phyloP scores from a whole-genome alignment of 768 basidiomycete species.

The Podaxis pistillaris region DNA sequence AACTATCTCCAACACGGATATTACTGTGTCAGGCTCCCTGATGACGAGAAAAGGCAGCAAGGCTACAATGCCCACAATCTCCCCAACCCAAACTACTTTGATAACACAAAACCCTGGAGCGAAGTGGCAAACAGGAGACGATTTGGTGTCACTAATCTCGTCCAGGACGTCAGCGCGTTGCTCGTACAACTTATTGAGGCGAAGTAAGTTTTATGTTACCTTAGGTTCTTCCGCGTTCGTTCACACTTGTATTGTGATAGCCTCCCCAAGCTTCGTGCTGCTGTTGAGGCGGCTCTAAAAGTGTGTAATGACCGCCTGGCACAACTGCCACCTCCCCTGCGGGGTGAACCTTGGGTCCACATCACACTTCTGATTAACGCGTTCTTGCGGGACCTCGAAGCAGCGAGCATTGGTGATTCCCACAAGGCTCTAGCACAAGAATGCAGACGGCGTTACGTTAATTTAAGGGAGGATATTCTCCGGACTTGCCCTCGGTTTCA shows the following conservation, averaged over 20 bases:
- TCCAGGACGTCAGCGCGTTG: constrained; percentile 48
- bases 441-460: constrained; percentile 2
- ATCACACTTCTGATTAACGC: constrained; percentile 39
- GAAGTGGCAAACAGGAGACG: constrained; percentile 39
- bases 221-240: not conserved
- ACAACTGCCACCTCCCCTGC: constrained; percentile 42
- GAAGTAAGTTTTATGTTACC: constrained; percentile 37
- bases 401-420: constrained; percentile 11
- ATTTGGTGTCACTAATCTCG: constrained; percentile 56
- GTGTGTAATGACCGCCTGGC: constrained; percentile 31
- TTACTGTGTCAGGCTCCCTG: constrained; percentile 63
- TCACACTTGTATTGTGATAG: constrained; percentile 27
- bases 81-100: constrained; percentile 47
- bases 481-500: constrained; percentile 12
- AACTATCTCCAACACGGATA: constrained; percentile 55
- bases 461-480: constrained; percentile 1
- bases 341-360: constrained; percentile 38
- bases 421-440: constrained; percentile 14
- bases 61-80: constrained; percentile 35
- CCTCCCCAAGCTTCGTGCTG: constrained; percentile 42
- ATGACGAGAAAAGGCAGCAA: constrained; percentile 49
- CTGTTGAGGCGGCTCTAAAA: constrained; percentile 39
- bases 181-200: constrained; percentile 51
- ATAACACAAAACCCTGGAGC: constrained; percentile 51
- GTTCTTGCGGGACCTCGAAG: constrained; percentile 37